These are phyloP conservation scores for Nematodospora anomalae DNA, from an alignment of 1,139 yeast species.

Conservation along the genomic window DNA sequence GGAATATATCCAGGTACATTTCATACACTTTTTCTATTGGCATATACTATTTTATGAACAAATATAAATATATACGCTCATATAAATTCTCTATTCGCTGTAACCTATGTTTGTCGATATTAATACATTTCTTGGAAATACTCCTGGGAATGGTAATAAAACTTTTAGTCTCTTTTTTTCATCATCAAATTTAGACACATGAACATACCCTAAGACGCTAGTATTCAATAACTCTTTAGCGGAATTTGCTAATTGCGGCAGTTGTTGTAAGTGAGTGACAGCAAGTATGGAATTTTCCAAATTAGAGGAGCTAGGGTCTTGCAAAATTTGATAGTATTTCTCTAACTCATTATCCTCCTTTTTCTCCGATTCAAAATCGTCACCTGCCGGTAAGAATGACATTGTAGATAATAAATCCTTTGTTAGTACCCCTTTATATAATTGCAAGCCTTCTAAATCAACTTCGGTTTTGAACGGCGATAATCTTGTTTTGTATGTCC, in stretches of 20 bases:
- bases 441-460: constrained; percentile 34
- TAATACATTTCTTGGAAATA: constrained; percentile 56
- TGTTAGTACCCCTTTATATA: constrained; percentile 40
- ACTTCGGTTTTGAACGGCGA: constrained; percentile 66
- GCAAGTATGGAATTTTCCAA: constrained; percentile 77
- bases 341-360: constrained; percentile 33
- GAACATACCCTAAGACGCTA: constrained; percentile 65
- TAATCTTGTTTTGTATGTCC: constrained; percentile 61
- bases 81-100: constrained; percentile 22
- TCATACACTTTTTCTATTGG: background rate
- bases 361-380: constrained; percentile 33
- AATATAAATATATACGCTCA: too few species aligned
- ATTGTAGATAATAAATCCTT: constrained; percentile 39
- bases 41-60: too few species aligned
- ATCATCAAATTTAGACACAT: constrained; percentile 58
- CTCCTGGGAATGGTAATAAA: constrained; percentile 84
- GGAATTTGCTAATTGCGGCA: constrained; percentile 36
- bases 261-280: constrained; percentile 59
- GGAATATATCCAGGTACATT: too few species aligned
- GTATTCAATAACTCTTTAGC: constrained; percentile 53
- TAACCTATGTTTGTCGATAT: constrained; percentile 34
- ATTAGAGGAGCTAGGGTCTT: constrained; percentile 52
- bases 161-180: constrained; percentile 68
- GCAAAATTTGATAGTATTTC: constrained; percentile 32
- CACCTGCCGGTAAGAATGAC: constrained; percentile 49